Evolutionary conservation across 2,329 filamentous ascomycete genomes (phyloP).

Genomic region (Hypoxylon sp.): DNA sequence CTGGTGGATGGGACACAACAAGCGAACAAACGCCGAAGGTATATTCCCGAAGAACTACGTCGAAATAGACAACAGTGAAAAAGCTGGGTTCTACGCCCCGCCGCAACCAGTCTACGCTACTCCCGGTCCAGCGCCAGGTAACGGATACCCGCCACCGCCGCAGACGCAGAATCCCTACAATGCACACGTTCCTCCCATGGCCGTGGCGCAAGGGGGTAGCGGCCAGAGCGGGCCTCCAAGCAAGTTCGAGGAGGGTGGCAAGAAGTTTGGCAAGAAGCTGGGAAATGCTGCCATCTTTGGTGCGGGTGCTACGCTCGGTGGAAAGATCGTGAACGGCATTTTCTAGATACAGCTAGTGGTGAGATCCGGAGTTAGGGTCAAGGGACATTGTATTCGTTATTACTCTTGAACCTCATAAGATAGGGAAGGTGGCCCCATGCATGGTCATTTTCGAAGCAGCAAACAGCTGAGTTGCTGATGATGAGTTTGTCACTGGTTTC

Average conservation of each 20-base stretch:
- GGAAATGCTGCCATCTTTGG: constrained; percentile 90
- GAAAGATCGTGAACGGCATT: constrained; percentile 91
- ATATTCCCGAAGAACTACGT: constrained; percentile 98
- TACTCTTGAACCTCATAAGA: background rate
- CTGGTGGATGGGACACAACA: constrained; percentile 95
- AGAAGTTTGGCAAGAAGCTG: constrained; percentile 97
- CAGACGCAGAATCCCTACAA: constrained; percentile 74
- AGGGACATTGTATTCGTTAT: constrained; percentile 5
- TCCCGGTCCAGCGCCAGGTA: constrained; percentile 45
- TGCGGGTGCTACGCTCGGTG: constrained; percentile 90
- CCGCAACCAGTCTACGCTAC: constrained; percentile 50
- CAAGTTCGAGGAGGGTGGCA: constrained; percentile 82
- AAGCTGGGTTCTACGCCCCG: constrained; percentile 56
- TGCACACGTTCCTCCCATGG: constrained; percentile 80
- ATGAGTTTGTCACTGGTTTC: background rate
- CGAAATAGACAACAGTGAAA: constrained; percentile 72
- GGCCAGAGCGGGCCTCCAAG: constrained; percentile 58
- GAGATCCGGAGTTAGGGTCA: background rate
- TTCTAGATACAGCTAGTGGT: constrained; percentile 69
- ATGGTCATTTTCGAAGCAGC: background rate
- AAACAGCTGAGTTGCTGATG: constrained; percentile 6
- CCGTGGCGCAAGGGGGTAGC: constrained; percentile 74
- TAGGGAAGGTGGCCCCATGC: background rate
- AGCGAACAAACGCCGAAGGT: constrained; percentile 85
- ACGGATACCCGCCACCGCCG: constrained; percentile 60